Base-by-base conservation (phyloP, 2,329 filamentous ascomycete species). In the Cladosporium austrohemisphaericum region DNA sequence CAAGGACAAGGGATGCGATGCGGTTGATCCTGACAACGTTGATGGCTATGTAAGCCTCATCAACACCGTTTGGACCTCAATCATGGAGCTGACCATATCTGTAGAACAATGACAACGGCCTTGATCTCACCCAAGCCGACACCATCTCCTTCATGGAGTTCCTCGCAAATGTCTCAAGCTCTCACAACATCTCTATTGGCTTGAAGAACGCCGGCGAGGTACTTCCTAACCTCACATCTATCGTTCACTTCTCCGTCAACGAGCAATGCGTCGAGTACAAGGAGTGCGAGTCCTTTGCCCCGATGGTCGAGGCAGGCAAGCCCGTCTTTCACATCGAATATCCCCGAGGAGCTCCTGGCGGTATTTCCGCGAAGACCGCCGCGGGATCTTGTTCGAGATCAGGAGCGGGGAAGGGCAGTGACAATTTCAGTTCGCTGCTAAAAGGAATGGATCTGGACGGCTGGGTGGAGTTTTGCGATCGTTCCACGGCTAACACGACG, bases 251-350 rank as follows among this genome's bases (percentile, higher is more conserved):
- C 66, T 78, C 75, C 7, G 82, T 88, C 57, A 85, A 86, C 65
- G 84, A 88, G 70, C 76, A 86, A 67, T 87, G 84, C 62, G 74
- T 75, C 13, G 58, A 83, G 60, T 80, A 79, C 57, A 53, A 68
- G 3, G 83, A 87, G 62, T 87, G 84, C 62, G 68, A 69, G 32
- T 74, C 67, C 1, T 86, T 82, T 63, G 65, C 70, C 1, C 65
- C 75, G 2, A 86, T 86, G 59, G 74, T 83, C 41, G 58, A 74
- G 10, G 76, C 75, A 5, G 72, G 73, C 19, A 86, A 87, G 64
- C 83, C 84, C 2, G 84, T 88, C 26, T 87, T 87, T 62, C 80
- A 86, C 61, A 85, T 88, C 55, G 84, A 88, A 68, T 88, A 88
- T 60, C 82, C 81, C 5, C 71, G 76, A 35, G 74, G 71, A 9